Evolutionary conservation across 768 basidiomycete species (phyloP).

Genomic region (Serendipita vermifera): DNA sequence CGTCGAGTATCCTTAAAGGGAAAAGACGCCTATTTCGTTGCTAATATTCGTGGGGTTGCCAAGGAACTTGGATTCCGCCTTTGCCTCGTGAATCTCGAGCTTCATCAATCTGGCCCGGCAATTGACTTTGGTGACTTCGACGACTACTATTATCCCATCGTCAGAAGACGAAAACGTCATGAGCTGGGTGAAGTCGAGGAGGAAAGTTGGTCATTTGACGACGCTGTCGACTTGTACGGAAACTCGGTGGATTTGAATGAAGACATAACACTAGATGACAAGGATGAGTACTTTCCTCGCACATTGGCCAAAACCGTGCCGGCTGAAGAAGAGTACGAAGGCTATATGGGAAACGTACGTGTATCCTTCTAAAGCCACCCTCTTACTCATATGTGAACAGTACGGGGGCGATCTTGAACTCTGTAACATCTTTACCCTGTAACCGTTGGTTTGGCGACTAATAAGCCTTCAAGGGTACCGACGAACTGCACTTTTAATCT

Average conservation of each 20-base stretch:
- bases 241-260: constrained; percentile 13
- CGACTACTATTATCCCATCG: neutral
- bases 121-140: neutral
- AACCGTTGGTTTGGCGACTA: constrained; percentile 13
- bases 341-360: constrained; percentile 32
- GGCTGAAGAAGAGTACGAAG: constrained; percentile 29
- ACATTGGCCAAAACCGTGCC: constrained; percentile 26
- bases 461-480: constrained; percentile 18
- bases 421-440: constrained; percentile 18
- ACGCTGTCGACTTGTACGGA: constrained; percentile 27
- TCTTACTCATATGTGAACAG: neutral
- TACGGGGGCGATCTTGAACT: constrained; percentile 21
- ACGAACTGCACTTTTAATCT: constrained; percentile 25
- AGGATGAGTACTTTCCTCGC: constrained; percentile 25
- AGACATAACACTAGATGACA: constrained; percentile 18
- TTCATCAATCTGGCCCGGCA: constrained; percentile 12
- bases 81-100: constrained; percentile 27
- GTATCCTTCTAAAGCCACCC: neutral
- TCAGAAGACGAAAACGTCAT: constrained; percentile 10
- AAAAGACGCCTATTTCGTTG: constrained; percentile 26
- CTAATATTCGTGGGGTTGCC: constrained; percentile 24
- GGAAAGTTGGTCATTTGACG: constrained; percentile 18
- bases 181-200: constrained; percentile 21
- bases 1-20: constrained; percentile 26
- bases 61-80: constrained; percentile 26